Evolutionary conservation across 345 rosid species (phyloP), one percentile per base, ranked within the genome.

Genomic region (Aegle marmelos): DNA sequence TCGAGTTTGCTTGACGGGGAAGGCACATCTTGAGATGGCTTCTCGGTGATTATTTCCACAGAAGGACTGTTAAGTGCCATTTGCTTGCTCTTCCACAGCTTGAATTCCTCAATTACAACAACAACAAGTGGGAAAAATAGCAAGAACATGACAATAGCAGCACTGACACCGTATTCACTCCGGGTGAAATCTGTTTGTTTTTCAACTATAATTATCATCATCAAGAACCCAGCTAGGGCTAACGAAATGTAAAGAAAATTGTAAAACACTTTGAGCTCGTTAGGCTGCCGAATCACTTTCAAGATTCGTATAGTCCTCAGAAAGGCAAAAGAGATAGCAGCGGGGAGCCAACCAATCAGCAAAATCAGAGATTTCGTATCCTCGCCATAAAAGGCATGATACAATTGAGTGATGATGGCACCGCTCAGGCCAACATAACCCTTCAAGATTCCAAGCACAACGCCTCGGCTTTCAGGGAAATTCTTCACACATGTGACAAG

Each of bases 401-500:
- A 91, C 14, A 91, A 13, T 24, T 88, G 92, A 1, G 94, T 88
- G 53, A 89, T 82, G 6, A 91, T 87, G 1, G 92, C 92, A 2
- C 91, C 92, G 16, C 92, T 89, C 3, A 87, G 78, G 5, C 92
- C 92, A 1, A 90, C 86, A 30, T 80, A 85, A 7, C 91, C 91
- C 76, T 91, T 91, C 28, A 91, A 70, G 22, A 91, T 76, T 61
- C 93, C 93, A 28, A 91, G 78, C 48, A 89, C 89, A 24, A 54
- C 86, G 2, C 95, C 95, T 0, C 95, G 84, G 65, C 89, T 87
- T 75, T 87, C 88, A 0, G 92, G 93, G 82, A 91, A 91, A 64
- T 91, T 90, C 79, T 90, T 88, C 65, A 91, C 93, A 27, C 90
- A 90, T 1, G 90, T 88, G 57, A 91, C 91, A 0, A 89, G 83